Base-by-base conservation (phyloP, 192 early-diverging fungal species). In the Podila minutissima region DNA sequence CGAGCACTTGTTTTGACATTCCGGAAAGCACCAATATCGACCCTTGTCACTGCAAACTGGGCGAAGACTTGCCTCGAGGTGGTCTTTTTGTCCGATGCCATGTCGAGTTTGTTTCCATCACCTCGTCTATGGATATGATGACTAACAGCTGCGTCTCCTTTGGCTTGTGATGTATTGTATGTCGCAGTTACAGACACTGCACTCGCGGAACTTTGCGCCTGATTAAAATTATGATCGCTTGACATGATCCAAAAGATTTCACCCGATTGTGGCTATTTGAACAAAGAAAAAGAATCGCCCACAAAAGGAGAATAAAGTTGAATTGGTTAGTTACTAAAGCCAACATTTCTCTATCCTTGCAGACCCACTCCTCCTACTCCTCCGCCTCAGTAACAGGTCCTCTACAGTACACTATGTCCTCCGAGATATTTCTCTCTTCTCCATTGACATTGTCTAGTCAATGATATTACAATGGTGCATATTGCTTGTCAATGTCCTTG, bases 1-100 rank as follows among this genome's bases (percentile, higher is more conserved):
- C 61, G 59, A 31, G 69, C 61, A 13, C 31, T 71, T 7, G 61
- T 51, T 24, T 71, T 71, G 59, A 57, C 33, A 35, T 64, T 38
- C 12, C 69, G 69, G 37, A 71, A 71, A 22, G 69, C 32, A 1
- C 69, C 69, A 29, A 71, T 64, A 24, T 71, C 69, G 24, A 37
- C 61, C 24, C 69, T 59, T 20, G 69, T 71, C 5, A 64, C 48
- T 28, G 61, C 22, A 55, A 71, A 57, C 33, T 71, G 29, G 5
- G 69, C 48, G 1, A 71, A 46, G 32, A 71, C n/a, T 51, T 29
- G 37, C 19, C 15, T 32, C 22, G 22, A 20, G 10, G n/a, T 38
- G 63, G 41, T n/a, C 50, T 53, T 53, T 53, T n/a, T 22, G 20
- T 22, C 50, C 50, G 50, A 53, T n/a, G 19, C 19, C n/a, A 6